phyloP scores from a whole-genome alignment of 176 grass and related monocot genomes.

The Paspalum vaginatum region DNA sequence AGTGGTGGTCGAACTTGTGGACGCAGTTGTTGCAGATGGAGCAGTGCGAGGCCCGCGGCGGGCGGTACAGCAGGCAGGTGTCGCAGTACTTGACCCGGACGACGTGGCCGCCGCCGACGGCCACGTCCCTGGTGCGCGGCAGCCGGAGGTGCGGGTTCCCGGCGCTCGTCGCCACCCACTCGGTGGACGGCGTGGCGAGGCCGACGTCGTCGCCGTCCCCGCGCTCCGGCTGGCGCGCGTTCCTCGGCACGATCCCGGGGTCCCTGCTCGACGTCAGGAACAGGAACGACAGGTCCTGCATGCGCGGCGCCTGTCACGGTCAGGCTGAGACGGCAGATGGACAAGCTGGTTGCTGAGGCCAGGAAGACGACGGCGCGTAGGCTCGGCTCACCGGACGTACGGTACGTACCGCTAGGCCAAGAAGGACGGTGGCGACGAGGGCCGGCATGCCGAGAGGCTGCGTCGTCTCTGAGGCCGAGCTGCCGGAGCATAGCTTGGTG shows the following conservation, averaged over 20 bases:
- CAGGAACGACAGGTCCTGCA: slow-evolving; percentile 67
- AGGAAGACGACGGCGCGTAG: too few species aligned
- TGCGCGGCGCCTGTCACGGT: background rate
- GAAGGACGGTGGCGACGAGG: background rate
- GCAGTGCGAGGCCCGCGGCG: slow-evolving; percentile 81
- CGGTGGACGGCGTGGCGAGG: slow-evolving; percentile 50
- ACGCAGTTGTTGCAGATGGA: slow-evolving; percentile 96
- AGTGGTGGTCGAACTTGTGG: slow-evolving; percentile 91
- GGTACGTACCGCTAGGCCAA: slow-evolving; percentile 37
- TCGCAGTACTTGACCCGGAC: slow-evolving; percentile 94
- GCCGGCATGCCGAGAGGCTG: slow-evolving; percentile 46
- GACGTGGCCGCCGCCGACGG: slow-evolving; percentile 61
- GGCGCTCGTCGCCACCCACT: slow-evolving; percentile 73
- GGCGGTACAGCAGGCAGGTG: slow-evolving; percentile 83
- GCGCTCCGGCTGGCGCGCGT: slow-evolving; percentile 49
- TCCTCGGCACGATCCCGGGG: slow-evolving; percentile 89
- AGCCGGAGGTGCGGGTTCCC: slow-evolving; percentile 65
- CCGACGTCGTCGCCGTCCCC: background rate
- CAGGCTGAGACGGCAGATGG: too few species aligned
- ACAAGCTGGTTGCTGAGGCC: too few species aligned
- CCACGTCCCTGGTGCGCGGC: slow-evolving; percentile 67
- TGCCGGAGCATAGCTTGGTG: slow-evolving; percentile 49
- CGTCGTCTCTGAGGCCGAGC: slow-evolving; percentile 4
- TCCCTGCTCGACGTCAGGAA: slow-evolving; percentile 85
- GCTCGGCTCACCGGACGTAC: too few species aligned